Base-by-base conservation (phyloP, 768 basidiomycete species). In the Leccinum ochraceum region DNA sequence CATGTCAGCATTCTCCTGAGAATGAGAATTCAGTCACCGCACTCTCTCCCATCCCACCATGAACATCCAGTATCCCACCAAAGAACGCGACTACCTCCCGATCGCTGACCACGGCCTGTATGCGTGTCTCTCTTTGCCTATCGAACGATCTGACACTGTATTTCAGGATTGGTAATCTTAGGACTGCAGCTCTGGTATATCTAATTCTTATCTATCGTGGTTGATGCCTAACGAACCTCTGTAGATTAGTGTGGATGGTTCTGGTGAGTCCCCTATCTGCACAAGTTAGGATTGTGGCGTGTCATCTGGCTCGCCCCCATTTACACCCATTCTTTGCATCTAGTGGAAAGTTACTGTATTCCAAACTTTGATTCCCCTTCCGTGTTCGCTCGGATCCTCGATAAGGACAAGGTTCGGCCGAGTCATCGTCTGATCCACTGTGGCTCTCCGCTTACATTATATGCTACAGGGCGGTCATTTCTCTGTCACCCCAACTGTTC, bases 341-440 rank as follows among this genome's bases (percentile, higher is more conserved):
- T 59, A 93, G 90, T 96, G 63, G 95, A 96, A 73, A 92, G 89
- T 63, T 95, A 94, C 74, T 97, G 95, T 67, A 83, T 95, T 28
- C 94, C 94, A 1, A 81, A 95, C 77, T 96, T 97, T 71, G 95
- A 97, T 74, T 95, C 93, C 2, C 95, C 95, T 4, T 94, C 91
- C 17, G 81, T 96, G 53, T 96, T 95, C 64, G 94, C 94, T 7
- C 85, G 94, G 8, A 92, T 94, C 66, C 81, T 94, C 6, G 92
- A 94, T 78, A 92, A 92, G 68, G 77, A 92, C 72, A 92, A 91
- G 74, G 82, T 79, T 37, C 16, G 62, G 16, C 34, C 17, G n/a
- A 34, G 13, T 28, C 46, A 20, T 11, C 17, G 7, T 28, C 32
- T 24, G 26, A 37, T 63, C 20, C 8, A 42, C 2, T 24, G 17